phyloP scores from a whole-genome alignment of 2,329 filamentous ascomycete species.

The Daldinia sp. region DNA sequence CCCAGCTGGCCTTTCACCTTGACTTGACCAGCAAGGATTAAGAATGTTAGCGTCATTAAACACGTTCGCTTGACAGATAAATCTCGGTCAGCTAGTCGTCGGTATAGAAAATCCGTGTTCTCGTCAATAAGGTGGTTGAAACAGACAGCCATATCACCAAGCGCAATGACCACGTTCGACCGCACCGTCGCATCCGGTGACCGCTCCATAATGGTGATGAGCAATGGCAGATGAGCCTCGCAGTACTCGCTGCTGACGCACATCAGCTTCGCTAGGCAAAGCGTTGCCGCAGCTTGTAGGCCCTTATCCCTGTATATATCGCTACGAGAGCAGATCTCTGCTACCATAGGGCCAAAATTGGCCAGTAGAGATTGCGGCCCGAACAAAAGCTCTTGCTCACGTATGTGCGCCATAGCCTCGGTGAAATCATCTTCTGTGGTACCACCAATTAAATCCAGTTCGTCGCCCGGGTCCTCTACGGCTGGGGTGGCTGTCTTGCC shows the following conservation, averaged over 20 bases:
- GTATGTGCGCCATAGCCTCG: constrained; percentile 84
- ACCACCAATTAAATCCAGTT: constrained; percentile 94
- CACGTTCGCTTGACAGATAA: constrained; percentile 95
- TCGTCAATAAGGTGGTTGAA: constrained; percentile 99
- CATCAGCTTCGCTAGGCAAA: constrained; percentile 98
- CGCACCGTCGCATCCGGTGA: constrained; percentile 91
- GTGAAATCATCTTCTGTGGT: constrained; percentile 95
- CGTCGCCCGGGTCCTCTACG: constrained; percentile 76
- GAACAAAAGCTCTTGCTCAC: constrained; percentile 81
- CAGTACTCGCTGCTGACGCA: constrained; percentile 97
- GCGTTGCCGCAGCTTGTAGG: constrained; percentile 89
- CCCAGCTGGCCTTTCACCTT: constrained; percentile 99
- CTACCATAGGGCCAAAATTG: constrained; percentile 88
- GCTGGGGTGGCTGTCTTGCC: constrained; percentile 48
- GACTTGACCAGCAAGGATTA: constrained; percentile 96
- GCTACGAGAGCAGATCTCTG: constrained; percentile 94
- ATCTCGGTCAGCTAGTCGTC: constrained; percentile 87
- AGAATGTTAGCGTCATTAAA: constrained; percentile 96
- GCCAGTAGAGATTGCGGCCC: constrained; percentile 85
- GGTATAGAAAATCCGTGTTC: constrained; percentile 97
- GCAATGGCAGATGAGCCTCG: constrained; percentile 86
- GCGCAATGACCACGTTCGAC: constrained; percentile 94
- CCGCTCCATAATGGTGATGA: constrained; percentile 97
- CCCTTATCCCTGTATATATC: constrained; percentile 89
- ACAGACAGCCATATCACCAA: constrained; percentile 99